phyloP scores from a whole-genome alignment of 2,329 filamentous ascomycete species.

The Alternaria longipes region DNA sequence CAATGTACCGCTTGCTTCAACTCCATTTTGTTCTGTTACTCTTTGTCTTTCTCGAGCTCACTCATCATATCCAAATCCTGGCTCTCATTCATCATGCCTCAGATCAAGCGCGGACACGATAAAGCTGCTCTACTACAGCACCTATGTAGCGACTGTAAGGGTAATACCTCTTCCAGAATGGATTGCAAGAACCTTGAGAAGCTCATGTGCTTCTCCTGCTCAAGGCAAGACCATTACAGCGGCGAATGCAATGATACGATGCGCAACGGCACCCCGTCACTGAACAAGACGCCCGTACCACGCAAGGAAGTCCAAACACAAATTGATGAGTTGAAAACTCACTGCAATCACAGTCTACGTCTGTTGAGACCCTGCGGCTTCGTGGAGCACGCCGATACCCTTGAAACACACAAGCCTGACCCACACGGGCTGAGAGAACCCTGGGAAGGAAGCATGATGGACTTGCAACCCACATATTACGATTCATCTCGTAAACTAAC shows the following conservation, averaged over 20 bases:
- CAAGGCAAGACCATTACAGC: neutral
- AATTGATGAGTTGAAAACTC: neutral
- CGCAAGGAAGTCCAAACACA: neutral
- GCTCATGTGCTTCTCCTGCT: neutral
- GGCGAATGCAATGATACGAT: neutral
- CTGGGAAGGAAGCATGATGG: neutral
- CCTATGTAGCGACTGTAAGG: neutral
- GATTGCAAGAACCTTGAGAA: neutral
- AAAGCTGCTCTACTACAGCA: neutral
- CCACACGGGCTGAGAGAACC: neutral
- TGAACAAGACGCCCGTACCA: neutral
- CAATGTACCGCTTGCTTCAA: neutral
- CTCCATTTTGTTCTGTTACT: neutral
- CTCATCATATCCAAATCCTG: neutral
- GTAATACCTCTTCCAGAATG: neutral
- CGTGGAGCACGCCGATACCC: neutral
- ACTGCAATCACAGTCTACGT: neutral
- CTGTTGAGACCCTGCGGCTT: neutral
- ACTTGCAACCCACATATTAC: neutral
- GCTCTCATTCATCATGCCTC: neutral
- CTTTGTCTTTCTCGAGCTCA: neutral
- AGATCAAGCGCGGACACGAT: neutral
- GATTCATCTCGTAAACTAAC: neutral
- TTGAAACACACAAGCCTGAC: neutral
- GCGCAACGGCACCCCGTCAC: neutral